Evolutionary conservation across 2,329 filamentous ascomycete genomes (phyloP).

Genomic region (Ophiostoma perfectum): DNA sequence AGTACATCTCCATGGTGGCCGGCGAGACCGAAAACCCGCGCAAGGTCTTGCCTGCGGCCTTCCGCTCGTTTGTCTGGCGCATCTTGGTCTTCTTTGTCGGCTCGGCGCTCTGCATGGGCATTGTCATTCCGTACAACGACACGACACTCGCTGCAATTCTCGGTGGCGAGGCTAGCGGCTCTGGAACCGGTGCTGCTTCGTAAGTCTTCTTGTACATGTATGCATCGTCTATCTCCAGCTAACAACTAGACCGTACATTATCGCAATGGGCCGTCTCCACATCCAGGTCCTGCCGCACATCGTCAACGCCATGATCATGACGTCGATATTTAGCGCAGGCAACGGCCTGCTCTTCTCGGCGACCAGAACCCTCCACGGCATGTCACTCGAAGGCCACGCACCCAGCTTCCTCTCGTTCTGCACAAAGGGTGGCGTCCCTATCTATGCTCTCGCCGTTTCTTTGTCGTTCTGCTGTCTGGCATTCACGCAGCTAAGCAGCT

Average conservation of each 20-base stretch:
- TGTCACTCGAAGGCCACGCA: slow-evolving; percentile 53
- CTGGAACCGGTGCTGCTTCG: slow-evolving; percentile 44
- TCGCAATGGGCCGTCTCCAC: slow-evolving; percentile 53
- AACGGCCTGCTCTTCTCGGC: slow-evolving; percentile 59
- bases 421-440: slow-evolving; percentile 54
- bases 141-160: slow-evolving; percentile 47
- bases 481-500: slow-evolving; percentile 54
- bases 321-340: slow-evolving; percentile 55
- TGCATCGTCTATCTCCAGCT: background rate
- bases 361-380: slow-evolving; percentile 55
- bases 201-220: background rate
- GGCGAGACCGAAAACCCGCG: slow-evolving; percentile 55
- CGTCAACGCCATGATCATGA: slow-evolving; percentile 57
- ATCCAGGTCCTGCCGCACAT: slow-evolving; percentile 53
- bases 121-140: slow-evolving; percentile 58
- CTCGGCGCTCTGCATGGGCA: slow-evolving; percentile 57
- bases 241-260: slow-evolving; percentile 36
- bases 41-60: slow-evolving; percentile 55
- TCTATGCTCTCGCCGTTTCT: slow-evolving; percentile 52
- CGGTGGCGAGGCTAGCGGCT: slow-evolving; percentile 44
- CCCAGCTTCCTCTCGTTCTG: slow-evolving; percentile 48
- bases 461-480: slow-evolving; percentile 54
- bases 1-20: slow-evolving; percentile 51
- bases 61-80: slow-evolving; percentile 62
- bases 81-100: slow-evolving; percentile 62